A percentile compares a stretch with the other conserved stretches of the same genome.
Conservation (phyloP, 1,139 yeast species). For the Taphrina betulina region DNA sequence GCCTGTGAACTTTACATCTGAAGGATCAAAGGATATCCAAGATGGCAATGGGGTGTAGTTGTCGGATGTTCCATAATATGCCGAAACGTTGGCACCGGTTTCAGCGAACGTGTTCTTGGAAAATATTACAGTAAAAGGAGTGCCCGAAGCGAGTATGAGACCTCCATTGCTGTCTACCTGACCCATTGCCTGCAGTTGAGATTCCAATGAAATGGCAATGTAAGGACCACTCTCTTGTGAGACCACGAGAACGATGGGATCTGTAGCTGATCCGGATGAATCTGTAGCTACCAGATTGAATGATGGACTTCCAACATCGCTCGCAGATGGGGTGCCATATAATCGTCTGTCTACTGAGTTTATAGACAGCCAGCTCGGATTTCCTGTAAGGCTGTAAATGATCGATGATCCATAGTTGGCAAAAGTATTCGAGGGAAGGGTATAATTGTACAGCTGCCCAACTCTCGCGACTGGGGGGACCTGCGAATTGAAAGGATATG, state of each 20-base stretch:
- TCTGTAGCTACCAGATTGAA: slow-evolving; percentile 64
- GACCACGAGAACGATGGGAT: slow-evolving; percentile 36
- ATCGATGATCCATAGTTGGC: slow-evolving; percentile 47
- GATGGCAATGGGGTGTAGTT: slow-evolving; percentile 86
- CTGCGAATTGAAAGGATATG: slow-evolving; percentile 80
- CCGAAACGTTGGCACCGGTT: slow-evolving; percentile 50
- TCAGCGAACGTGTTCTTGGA: slow-evolving; percentile 57
- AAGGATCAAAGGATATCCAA: slow-evolving; percentile 73
- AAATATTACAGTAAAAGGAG: slow-evolving; percentile 62
- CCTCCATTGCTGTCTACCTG: slow-evolving; percentile 62
- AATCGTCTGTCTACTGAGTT: slow-evolving; percentile 62
- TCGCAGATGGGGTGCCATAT: slow-evolving; percentile 63
- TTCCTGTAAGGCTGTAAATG: slow-evolving; percentile 54
- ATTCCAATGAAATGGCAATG: slow-evolving; percentile 35
- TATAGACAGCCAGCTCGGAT: slow-evolving; percentile 78
- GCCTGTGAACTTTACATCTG: slow-evolving; percentile 69
- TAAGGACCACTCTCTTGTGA: slow-evolving; percentile 37
- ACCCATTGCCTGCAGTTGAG: slow-evolving; percentile 37
- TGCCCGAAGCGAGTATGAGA: slow-evolving; percentile 69
- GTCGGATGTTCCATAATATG: slow-evolving; percentile 79
- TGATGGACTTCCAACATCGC: slow-evolving; percentile 49
- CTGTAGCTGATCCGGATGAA: slow-evolving; percentile 36
- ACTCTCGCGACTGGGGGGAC: slow-evolving; percentile 83
- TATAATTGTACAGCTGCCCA: slow-evolving; percentile 61
- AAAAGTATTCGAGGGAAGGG: slow-evolving; percentile 70